Evolutionary conservation across 805 yeast species (phyloP).

Genomic region (Komagataella ulmi): DNA sequence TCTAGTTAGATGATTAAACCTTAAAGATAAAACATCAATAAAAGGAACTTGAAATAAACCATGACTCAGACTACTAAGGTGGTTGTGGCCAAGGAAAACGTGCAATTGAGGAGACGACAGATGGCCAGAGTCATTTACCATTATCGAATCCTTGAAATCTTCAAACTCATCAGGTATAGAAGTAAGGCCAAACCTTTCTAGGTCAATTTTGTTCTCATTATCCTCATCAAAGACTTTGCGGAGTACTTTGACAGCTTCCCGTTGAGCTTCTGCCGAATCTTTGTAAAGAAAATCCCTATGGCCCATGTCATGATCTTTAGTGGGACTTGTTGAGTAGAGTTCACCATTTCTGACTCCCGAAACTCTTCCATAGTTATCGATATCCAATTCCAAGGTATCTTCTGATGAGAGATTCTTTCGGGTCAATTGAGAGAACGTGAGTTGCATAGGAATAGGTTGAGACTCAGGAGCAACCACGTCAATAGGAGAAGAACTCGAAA

Average conservation of each 20-base stretch:
- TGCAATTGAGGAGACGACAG: slow-evolving; percentile 25
- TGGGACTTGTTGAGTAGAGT: neutral
- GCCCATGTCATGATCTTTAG: neutral
- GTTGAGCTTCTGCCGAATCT: slow-evolving; percentile 9
- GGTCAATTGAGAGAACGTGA: neutral
- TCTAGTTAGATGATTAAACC: slow-evolving; percentile 33
- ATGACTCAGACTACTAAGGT: slow-evolving; percentile 32
- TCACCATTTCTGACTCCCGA: slow-evolving; percentile 13
- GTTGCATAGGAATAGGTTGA: neutral
- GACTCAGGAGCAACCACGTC: neutral
- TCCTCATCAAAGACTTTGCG: slow-evolving; percentile 31
- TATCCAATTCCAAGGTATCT: slow-evolving; percentile 16
- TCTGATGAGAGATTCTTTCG: slow-evolving; percentile 1
- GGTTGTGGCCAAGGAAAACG: slow-evolving; percentile 37
- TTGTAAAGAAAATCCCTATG: slow-evolving; percentile 1
- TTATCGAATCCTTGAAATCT: slow-evolving; percentile 42
- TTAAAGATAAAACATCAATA: slow-evolving; percentile 35
- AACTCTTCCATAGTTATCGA: slow-evolving; percentile 31
- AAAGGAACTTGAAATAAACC: slow-evolving; percentile 34
- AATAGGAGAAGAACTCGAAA: neutral
- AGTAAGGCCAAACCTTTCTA: slow-evolving; percentile 32
- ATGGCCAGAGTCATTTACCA: slow-evolving; percentile 11
- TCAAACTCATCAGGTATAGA: slow-evolving; percentile 44
- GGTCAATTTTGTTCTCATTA: slow-evolving; percentile 24
- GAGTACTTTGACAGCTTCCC: slow-evolving; percentile 26